Base-by-base conservation (phyloP, 2,329 filamentous ascomycete species). In the Ascochyta lentis region DNA sequence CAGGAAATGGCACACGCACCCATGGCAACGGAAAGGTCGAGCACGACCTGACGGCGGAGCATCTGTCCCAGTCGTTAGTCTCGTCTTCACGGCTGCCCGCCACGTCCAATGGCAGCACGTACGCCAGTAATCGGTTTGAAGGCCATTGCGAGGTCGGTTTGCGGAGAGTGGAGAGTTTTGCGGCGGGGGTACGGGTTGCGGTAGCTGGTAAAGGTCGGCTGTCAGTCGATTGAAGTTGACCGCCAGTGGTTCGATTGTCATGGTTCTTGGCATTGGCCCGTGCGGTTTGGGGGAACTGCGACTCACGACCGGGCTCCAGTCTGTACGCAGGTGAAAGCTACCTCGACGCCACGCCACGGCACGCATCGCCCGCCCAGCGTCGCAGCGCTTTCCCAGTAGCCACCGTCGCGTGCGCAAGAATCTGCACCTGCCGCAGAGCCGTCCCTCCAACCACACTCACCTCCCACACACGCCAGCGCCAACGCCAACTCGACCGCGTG, bases 21-120 rank as follows among this genome's bases (percentile, higher is more conserved):
- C 70, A 86, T 78, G 64, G 85, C 84, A 72, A 87, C 84, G 70
- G 84, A 85, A 69, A 89, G 79, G 77, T 89, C 86, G 67, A 89
- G 80, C 67, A 89, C 86, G 57, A 89, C 79, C 72, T 81, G 81
- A 74, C 84, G 81, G 75, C 85, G 84, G 78, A 89, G 84, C 83
- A 87, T 88, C 86, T 88, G 69, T 55, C 46, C 53, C 61, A 58
- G 57, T 65, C 55, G 63, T 74, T 70, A 74, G 70, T 58, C 41
- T 55, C 47, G 45, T 49, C 48, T 50, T 54, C 56, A 49, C 56
- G 33, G 38, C 35, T 46, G 56, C 50, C 53, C 49, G 49, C 47
- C 26, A 54, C 46, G 46, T 61, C 57, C 71, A 74, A 73, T 78
- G 70, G 65, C 59, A 67, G 27, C 41, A 76, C 79, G 57, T 80